These are phyloP conservation scores for Citrus glauca DNA, from an alignment of 345 rosid species.

Conservation along the genomic window DNA sequence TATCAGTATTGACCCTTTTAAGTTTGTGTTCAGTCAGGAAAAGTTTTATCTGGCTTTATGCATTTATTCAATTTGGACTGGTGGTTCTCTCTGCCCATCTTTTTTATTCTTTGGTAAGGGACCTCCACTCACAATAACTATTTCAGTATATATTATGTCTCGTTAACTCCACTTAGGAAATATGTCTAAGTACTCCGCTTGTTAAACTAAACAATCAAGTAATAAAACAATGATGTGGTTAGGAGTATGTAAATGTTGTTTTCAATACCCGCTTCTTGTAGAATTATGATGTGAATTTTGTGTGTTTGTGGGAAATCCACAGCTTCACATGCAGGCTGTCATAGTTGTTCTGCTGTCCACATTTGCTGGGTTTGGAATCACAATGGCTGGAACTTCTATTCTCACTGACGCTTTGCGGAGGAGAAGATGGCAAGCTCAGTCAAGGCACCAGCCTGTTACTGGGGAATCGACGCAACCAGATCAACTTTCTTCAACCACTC, in stretches of 20 bases:
- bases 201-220: not conserved
- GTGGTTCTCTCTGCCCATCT: constrained; percentile 77
- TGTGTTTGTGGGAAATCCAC: constrained; percentile 20
- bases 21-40: constrained; percentile 46
- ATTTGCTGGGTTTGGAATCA: constrained; percentile 68
- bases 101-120: constrained; percentile 68
- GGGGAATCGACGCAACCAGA: constrained; percentile 18
- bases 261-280: not conserved
- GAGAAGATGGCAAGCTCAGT: constrained; percentile 20
- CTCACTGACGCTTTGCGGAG: constrained; percentile 44
- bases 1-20: constrained; percentile 1
- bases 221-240: not conserved
- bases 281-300: not conserved
- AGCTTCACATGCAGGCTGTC: constrained; percentile 71
- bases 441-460: constrained; percentile 21
- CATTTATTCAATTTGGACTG: constrained; percentile 55
- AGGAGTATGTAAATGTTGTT: not conserved
- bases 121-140: not conserved
- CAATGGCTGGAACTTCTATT: constrained; percentile 56
- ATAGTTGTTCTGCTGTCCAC: constrained; percentile 69
- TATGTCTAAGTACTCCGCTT: not conserved
- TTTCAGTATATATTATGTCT: not conserved
- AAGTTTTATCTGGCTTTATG: constrained; percentile 68
- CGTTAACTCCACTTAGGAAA: not conserved
- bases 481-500: constrained; percentile 18